These are phyloP conservation scores for Lindgomyces ingoldianus DNA, from an alignment of 495 filamentous ascomycete species.

Conservation along the genomic window DNA sequence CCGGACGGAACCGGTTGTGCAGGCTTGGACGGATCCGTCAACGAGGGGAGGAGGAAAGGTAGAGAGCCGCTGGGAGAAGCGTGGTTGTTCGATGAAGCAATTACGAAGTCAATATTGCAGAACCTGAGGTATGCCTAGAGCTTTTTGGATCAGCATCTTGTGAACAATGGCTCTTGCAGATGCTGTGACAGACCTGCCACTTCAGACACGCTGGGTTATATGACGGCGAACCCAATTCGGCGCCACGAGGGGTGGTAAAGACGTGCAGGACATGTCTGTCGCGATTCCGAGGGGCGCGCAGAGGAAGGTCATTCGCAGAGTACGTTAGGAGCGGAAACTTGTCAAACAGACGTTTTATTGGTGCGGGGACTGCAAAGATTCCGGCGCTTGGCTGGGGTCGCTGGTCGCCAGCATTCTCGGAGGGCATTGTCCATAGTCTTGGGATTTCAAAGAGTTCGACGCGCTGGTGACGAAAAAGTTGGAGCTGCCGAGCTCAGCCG, in stretches of 20 bases:
- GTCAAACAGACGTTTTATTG: conserved; percentile 81
- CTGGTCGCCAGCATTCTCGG: conserved; percentile 12
- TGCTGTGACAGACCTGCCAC: conserved; percentile 74
- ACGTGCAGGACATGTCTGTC: conserved; percentile 69
- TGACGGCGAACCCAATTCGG: conserved; percentile 63
- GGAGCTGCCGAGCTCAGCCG: not conserved
- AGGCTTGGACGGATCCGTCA: conserved; percentile 29
- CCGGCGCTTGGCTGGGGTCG: conserved; percentile 8
- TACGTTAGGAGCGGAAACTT: conserved; percentile 76
- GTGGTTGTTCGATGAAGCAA: conserved; percentile 84
- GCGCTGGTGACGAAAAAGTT: not conserved
- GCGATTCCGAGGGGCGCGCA: conserved; percentile 54
- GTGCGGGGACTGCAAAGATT: conserved; percentile 68
- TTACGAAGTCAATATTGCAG: conserved; percentile 64
- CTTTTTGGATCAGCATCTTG: not conserved
- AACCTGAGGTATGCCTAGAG: conserved; percentile 81
- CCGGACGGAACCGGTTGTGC: conserved; percentile 60
- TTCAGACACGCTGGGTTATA: conserved; percentile 94
- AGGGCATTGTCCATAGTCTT: conserved; percentile 29
- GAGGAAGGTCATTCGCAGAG: conserved; percentile 74
- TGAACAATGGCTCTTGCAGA: not conserved
- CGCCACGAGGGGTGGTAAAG: conserved; percentile 70
- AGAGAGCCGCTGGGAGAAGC: conserved; percentile 84
- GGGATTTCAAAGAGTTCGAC: not conserved
- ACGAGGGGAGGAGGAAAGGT: conserved; percentile 76